These are phyloP conservation scores for Suhomyces tanzawaensis DNA, from an alignment of 805 yeast species.

Conservation along the genomic window DNA sequence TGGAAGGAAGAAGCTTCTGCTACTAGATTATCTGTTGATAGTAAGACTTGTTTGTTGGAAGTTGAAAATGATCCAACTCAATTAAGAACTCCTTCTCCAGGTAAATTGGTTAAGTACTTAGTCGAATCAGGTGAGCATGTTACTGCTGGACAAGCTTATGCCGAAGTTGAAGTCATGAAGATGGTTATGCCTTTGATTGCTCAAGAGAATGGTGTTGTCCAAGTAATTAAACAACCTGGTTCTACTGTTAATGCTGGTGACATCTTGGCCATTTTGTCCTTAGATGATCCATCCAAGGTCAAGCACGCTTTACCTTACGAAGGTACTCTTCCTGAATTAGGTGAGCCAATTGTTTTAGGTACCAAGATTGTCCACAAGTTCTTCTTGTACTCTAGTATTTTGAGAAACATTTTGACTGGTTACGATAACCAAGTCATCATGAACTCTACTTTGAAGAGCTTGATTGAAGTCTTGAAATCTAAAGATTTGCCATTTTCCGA, in stretches of 20 bases:
- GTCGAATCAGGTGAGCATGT: conserved; percentile 96
- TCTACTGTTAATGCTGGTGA: conserved; percentile 97
- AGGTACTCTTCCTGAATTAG: conserved; percentile 87
- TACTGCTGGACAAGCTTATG: conserved; percentile 87
- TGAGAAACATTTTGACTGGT: conserved; percentile 81
- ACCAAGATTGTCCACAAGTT: conserved; percentile 79
- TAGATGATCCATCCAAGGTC: conserved; percentile 96
- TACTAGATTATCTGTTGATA: conserved; percentile 90
- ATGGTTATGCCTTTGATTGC: conserved; percentile 98
- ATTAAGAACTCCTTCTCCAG: conserved; percentile 97
- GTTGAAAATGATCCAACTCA: conserved; percentile 98
- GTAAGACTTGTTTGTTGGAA: conserved; percentile 91
- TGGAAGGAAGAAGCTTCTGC: conserved; percentile 98
- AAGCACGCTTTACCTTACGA: conserved; percentile 95
- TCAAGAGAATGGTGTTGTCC: conserved; percentile 89
- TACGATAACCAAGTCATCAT: conserved; percentile 94
- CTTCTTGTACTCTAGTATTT: conserved; percentile 53
- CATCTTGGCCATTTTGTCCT: conserved; percentile 86
- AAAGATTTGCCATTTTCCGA: conserved; percentile 88
- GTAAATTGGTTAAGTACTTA: conserved; percentile 89
- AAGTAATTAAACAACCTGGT: conserved; percentile 95
- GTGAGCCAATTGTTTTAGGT: conserved; percentile 80
- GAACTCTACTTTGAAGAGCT: conserved; percentile 73
- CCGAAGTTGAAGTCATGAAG: conserved; percentile 99
- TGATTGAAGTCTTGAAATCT: conserved; percentile 71